These are phyloP conservation scores for Vitis cinerea DNA, from an alignment of 164 flowering plant species.

Conservation along the genomic window DNA sequence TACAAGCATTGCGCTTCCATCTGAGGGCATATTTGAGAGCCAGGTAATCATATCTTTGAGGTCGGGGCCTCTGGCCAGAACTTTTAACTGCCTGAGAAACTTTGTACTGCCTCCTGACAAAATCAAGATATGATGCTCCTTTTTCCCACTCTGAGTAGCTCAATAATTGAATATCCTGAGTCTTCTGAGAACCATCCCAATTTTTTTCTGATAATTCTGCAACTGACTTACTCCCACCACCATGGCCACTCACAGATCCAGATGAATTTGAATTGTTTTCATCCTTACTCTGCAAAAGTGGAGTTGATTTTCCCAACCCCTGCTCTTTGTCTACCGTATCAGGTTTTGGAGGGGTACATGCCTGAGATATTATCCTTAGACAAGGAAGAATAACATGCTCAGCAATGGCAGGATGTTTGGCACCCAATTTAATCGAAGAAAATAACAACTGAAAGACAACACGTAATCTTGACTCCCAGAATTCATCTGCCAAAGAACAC, in stretches of 20 bases:
- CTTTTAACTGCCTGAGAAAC: constrained; percentile 71
- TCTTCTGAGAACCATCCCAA: constrained; percentile 68
- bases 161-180: constrained; percentile 79
- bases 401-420: constrained; percentile 94
- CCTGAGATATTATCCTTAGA: constrained; percentile 83
- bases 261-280: constrained; percentile 42
- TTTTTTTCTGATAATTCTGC: constrained; percentile 59
- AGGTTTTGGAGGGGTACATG: constrained; percentile 98
- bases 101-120: constrained; percentile 95
- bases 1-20: constrained; percentile 81
- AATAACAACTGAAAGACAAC: constrained; percentile 90
- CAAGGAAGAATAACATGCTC: constrained; percentile 98
- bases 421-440: constrained; percentile 88
- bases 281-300: constrained; percentile 45
- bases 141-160: constrained; percentile 98
- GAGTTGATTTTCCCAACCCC: constrained; percentile 43
- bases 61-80: constrained; percentile 58
- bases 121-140: constrained; percentile 97
- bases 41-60: constrained; percentile 73
- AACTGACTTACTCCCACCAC: constrained; percentile 43
- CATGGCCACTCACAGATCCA: constrained; percentile 37
- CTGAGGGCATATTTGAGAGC: constrained; percentile 90
- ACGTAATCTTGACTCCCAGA: constrained; percentile 96
- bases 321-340: constrained; percentile 73
- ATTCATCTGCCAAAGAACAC: constrained; percentile 90